Evolutionary conservation across 2,329 filamentous ascomycete species (phyloP).

Genomic region (Parastagonospora nodorum): DNA sequence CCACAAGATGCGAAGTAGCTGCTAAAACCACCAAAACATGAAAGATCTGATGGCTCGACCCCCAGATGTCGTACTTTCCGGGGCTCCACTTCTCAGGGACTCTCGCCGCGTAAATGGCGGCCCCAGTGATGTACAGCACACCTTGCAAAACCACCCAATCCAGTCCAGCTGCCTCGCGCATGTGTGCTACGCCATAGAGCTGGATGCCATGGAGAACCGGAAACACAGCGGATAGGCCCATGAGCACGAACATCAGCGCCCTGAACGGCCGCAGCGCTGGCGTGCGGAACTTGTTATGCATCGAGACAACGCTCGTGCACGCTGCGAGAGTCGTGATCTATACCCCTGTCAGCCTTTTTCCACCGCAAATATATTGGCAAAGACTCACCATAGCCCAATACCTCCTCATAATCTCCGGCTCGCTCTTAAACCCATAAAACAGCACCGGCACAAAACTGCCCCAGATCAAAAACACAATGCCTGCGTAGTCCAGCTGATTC

Average conservation of each 20-base stretch:
- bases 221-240: constrained; percentile 82
- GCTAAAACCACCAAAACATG: constrained; percentile 87
- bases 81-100: constrained; percentile 82
- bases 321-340: constrained; percentile 78
- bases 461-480: constrained; percentile 89
- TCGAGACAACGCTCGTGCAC: constrained; percentile 77
- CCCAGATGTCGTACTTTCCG: constrained; percentile 85
- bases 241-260: constrained; percentile 84
- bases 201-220: constrained; percentile 78
- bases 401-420: constrained; percentile 65
- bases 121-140: constrained; percentile 81
- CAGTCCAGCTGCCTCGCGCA: constrained; percentile 77
- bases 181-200: constrained; percentile 68
- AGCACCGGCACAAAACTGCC: constrained; percentile 89
- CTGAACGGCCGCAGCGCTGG: constrained; percentile 84
- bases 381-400: constrained; percentile 74
- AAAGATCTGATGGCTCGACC: constrained; percentile 95
- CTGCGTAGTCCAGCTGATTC: constrained; percentile 93
- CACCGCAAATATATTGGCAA: not conserved
- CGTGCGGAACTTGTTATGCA: constrained; percentile 82
- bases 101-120: constrained; percentile 81
- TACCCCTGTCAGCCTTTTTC: too few relatives aligned
- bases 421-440: constrained; percentile 64
- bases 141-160: constrained; percentile 82
- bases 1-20: constrained; percentile 78